phyloP scores from a whole-genome alignment of 768 basidiomycete genomes.

The Tricholoma terreum region DNA sequence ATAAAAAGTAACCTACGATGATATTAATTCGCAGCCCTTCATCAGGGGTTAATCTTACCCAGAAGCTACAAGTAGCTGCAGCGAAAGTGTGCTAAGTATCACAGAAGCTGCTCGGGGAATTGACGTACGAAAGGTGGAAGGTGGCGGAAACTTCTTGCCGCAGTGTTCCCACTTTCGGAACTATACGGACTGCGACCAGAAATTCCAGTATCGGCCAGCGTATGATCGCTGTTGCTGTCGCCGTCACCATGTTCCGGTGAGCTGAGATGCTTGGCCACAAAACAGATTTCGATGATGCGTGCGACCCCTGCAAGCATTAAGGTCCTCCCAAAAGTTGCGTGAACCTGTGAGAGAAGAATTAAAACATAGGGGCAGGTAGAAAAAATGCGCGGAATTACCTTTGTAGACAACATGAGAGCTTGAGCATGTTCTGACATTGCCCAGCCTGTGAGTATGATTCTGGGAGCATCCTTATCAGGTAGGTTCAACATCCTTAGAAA shows the following conservation, averaged over 20 bases:
- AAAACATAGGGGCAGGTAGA: neutral
- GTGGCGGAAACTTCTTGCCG: conserved; percentile 71
- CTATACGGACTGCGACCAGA: conserved; percentile 12
- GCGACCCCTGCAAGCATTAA: conserved; percentile 81
- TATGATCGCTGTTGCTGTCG: conserved; percentile 64
- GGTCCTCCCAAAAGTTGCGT: conserved; percentile 79
- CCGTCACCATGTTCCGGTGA: conserved; percentile 34
- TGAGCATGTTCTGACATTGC: conserved; percentile 91
- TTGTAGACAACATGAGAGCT: conserved; percentile 78
- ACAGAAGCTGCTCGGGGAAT: neutral
- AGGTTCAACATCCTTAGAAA: neutral
- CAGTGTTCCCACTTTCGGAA: conserved; percentile 26
- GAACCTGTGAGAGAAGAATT: conserved; percentile 49
- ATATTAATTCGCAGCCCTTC: neutral
- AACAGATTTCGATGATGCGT: conserved; percentile 83
- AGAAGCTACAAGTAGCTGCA: conserved; percentile 66
- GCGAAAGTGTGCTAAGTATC: conserved; percentile 4
- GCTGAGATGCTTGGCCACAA: conserved; percentile 46
- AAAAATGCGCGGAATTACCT: conserved; percentile 38
- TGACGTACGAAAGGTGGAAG: conserved; percentile 82
- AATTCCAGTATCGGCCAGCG: conserved; percentile 41
- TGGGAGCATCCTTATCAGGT: conserved; percentile 23
- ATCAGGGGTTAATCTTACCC: conserved; percentile 44
- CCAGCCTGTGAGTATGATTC: conserved; percentile 89
- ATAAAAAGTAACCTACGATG: conserved; percentile 74